Percentiles rank a stretch among this genome's conserved stretches.
Conservation (phyloP, 1,139 yeast species). For the Pneumocystis carinii region DNA sequence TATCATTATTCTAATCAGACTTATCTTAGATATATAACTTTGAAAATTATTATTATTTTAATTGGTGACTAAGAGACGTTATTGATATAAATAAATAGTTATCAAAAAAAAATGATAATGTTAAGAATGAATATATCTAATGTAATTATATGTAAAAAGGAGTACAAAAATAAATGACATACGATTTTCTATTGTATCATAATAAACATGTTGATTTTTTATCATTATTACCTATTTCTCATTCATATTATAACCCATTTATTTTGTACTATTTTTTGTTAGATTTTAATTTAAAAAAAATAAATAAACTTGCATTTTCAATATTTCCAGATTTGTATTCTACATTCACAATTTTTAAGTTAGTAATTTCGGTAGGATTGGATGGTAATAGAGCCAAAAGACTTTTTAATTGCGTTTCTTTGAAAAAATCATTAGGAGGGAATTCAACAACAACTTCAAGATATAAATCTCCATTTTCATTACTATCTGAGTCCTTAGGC, state of each 20-base stretch:
- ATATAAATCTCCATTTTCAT: slow-evolving; percentile 55
- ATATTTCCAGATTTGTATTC: slow-evolving; percentile 4
- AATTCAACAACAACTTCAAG: slow-evolving; percentile 59
- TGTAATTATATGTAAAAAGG: neutral
- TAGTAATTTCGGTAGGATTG: neutral
- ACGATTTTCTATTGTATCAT: neutral
- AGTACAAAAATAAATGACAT: neutral
- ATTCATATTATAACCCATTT: neutral
- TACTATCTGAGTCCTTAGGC: slow-evolving; percentile 41
- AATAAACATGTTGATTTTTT: neutral
- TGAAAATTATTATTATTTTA: neutral
- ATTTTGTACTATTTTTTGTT: neutral
- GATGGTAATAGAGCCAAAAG: slow-evolving; percentile 7
- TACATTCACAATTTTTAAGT: slow-evolving; percentile 3
- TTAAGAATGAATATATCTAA: neutral
- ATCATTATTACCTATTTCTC: neutral
- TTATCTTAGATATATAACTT: too few relatives aligned
- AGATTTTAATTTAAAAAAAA: neutral
- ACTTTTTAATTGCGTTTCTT: slow-evolving; percentile 7
- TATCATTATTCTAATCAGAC: too few relatives aligned
- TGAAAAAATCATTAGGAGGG: slow-evolving; percentile 62
- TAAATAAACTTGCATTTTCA: neutral
- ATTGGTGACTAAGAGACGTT: neutral
- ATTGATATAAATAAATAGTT: neutral
- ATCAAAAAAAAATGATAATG: neutral